Conservation (phyloP, 345 rosid genomes). For the Pelargonium nanum region DNA sequence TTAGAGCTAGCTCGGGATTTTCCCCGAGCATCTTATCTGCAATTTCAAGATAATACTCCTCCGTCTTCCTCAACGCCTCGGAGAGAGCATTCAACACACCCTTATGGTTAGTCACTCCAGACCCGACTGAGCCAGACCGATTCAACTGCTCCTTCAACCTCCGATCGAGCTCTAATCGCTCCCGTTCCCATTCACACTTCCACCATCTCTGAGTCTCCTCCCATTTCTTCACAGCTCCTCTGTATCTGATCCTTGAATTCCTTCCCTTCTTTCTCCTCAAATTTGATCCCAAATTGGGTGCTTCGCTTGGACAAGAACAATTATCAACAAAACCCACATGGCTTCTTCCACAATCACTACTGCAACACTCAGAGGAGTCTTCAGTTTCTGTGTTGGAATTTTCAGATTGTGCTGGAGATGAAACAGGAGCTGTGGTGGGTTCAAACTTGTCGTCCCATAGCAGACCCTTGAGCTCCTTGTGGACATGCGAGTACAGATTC, state of each 20-base stretch:
- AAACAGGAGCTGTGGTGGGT: not conserved
- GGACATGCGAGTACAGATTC: constrained; percentile 61
- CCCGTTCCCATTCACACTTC: constrained; percentile 71
- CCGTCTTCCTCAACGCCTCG: constrained; percentile 73
- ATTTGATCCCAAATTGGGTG: constrained; percentile 7
- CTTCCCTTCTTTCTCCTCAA: constrained; percentile 21
- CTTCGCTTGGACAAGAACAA: constrained; percentile 18
- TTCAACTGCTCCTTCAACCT: constrained; percentile 47
- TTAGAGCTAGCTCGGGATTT: constrained; percentile 83
- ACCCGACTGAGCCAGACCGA: constrained; percentile 1
- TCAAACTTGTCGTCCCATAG: constrained; percentile 61
- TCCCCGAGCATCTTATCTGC: constrained; percentile 82
- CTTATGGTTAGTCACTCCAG: constrained; percentile 34
- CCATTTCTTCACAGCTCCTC: constrained; percentile 38
- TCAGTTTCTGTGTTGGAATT: not conserved
- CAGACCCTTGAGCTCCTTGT: constrained; percentile 78
- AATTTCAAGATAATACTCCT: constrained; percentile 66
- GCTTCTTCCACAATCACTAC: not conserved
- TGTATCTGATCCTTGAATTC: constrained; percentile 24
- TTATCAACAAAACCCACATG: not conserved
- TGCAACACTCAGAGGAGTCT: no score
- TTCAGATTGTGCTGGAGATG: not conserved
- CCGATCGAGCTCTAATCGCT: constrained; percentile 58
- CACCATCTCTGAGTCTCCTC: constrained; percentile 68
- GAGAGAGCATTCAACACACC: constrained; percentile 81